phyloP scores from a whole-genome alignment of 352 stramenopile species.

The Globisporangium orthogonon region DNA sequence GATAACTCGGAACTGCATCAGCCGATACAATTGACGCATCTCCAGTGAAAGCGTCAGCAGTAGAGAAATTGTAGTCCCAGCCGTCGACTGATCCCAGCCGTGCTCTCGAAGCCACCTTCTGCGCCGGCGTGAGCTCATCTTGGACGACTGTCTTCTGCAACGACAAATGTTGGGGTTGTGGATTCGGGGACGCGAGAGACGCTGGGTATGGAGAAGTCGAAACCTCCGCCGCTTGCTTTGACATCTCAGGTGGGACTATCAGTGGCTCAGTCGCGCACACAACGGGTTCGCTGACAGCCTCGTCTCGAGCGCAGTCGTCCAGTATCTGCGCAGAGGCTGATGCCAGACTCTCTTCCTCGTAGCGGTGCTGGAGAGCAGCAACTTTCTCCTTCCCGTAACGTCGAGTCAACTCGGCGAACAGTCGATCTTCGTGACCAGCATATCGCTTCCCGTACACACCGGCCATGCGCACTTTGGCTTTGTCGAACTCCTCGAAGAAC shows the following conservation, averaged over 20 bases:
- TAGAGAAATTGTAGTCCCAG: background rate
- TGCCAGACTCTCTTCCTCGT: background rate
- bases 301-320: background rate
- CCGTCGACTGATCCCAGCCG: background rate
- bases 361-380: constrained; percentile 25
- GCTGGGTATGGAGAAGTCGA: background rate
- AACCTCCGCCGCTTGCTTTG: background rate
- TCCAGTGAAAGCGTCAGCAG: too few species aligned
- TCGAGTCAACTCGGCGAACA: constrained; percentile 61
- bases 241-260: background rate
- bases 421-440: constrained; percentile 45
- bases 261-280: background rate
- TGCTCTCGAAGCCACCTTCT: background rate
- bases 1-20: background rate
- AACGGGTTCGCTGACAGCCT: background rate
- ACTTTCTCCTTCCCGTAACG: constrained; percentile 55
- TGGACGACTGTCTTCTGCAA: background rate
- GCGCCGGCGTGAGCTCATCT: background rate
- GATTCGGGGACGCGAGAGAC: background rate
- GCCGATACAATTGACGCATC: background rate
- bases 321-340: background rate
- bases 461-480: constrained; percentile 52
- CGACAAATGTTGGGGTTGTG: background rate
- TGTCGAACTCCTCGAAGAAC: constrained; percentile 63
- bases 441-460: constrained; percentile 66